These are phyloP conservation scores for Durusdinium trenchii DNA, from an alignment of 73 alveolate species.

Conservation along the genomic window DNA sequence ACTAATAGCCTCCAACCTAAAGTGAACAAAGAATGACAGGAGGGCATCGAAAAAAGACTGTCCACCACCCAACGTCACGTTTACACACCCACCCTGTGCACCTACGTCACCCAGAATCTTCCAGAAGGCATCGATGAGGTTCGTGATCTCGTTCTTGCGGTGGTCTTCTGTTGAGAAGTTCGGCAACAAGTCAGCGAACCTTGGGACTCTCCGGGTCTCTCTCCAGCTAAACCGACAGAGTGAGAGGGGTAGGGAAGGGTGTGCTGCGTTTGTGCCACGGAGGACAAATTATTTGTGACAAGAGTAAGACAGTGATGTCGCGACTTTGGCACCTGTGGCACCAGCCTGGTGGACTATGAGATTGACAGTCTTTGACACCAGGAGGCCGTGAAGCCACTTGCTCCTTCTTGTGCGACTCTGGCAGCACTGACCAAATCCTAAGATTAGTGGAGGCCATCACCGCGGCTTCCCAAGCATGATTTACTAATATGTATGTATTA, in stretches of 20 bases:
- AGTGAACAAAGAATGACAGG: too few species aligned
- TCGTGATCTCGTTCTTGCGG: conserved; percentile 58
- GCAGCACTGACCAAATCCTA: conserved; percentile 75
- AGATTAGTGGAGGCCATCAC: not conserved
- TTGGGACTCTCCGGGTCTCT: not conserved
- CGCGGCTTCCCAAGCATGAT: not conserved
- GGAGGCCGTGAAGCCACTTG: conserved; percentile 30
- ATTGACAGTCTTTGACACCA: too few species aligned
- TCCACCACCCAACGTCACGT: not conserved
- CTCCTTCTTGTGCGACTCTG: conserved; percentile 46
- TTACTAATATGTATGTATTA: not conserved
- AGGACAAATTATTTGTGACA: too few species aligned
- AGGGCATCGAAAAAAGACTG: not conserved
- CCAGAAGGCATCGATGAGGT: conserved; percentile 75
- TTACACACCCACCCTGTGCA: not conserved
- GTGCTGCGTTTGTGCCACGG: not conserved
- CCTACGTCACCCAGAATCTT: conserved; percentile 85
- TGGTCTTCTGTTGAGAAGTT: conserved; percentile 49
- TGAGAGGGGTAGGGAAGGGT: not conserved
- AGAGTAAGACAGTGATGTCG: not conserved
- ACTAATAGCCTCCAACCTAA: not conserved
- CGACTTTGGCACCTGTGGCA: too few species aligned
- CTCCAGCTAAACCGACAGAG: not conserved
- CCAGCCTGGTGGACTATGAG: too few species aligned
- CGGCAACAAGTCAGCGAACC: conserved; percentile 47